Evolutionary conservation across 208 protist species (phyloP).

Genomic region (Leishmania arabica): DNA sequence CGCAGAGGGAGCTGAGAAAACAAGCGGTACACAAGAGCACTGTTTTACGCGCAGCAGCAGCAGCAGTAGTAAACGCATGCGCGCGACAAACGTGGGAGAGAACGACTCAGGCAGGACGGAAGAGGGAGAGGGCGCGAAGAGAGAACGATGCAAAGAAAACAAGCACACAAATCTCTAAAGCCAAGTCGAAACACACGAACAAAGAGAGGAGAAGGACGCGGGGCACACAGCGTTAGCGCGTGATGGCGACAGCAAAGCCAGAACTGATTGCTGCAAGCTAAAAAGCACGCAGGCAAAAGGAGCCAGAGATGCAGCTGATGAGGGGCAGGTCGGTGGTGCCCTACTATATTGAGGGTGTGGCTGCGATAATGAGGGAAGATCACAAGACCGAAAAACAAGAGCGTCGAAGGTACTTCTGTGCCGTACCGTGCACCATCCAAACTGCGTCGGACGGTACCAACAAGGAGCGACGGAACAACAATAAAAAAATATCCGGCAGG

Average conservation of each 20-base stretch:
- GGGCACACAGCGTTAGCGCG: background rate
- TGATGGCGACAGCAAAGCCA: background rate
- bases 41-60: background rate
- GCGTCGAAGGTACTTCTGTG: background rate
- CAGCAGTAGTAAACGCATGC: background rate
- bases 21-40: background rate
- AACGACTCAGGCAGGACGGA: background rate
- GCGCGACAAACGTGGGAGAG: background rate
- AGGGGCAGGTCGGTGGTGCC: background rate
- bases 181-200: background rate
- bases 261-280: background rate
- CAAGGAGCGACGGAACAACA: background rate
- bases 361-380: background rate
- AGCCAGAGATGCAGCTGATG: background rate
- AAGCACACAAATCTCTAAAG: background rate
- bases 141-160: background rate
- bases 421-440: background rate
- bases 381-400: background rate
- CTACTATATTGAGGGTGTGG: background rate
- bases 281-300: background rate
- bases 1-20: background rate
- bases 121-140: constrained; percentile 7
- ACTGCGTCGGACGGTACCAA: background rate
- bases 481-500: background rate
- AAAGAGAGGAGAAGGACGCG: background rate